These are phyloP conservation scores for Pseudoneurospora amorphoporcata DNA, from an alignment of 495 filamentous ascomycete species.

Conservation along the genomic window DNA sequence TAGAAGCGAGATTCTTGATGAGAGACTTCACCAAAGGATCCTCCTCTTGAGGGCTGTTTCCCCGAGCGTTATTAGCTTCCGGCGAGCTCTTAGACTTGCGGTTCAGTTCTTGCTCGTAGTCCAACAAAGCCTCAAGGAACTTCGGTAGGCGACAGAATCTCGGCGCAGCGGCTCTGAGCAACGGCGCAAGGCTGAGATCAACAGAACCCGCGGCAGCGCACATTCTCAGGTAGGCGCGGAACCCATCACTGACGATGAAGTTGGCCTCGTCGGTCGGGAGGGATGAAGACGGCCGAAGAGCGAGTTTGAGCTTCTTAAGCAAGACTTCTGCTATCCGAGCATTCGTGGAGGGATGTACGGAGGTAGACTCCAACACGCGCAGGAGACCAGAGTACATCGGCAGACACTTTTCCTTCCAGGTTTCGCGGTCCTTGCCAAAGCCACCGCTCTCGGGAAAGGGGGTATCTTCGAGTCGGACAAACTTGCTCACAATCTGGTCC, in stretches of 20 bases:
- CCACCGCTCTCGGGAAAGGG: slow-evolving; percentile 46
- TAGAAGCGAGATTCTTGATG: slow-evolving; percentile 58
- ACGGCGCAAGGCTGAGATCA: slow-evolving; percentile 44
- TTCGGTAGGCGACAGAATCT: slow-evolving; percentile 49
- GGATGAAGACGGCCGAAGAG: slow-evolving; percentile 43
- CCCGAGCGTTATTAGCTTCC: slow-evolving; percentile 16
- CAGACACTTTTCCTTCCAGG: slow-evolving; percentile 45
- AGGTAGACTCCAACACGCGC: slow-evolving; percentile 34
- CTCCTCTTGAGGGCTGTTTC: slow-evolving; percentile 32
- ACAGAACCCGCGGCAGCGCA: slow-evolving; percentile 35
- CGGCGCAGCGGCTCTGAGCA: slow-evolving; percentile 50
- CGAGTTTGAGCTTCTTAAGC: slow-evolving; percentile 46
- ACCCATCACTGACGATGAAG: slow-evolving; percentile 47
- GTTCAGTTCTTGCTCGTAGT: slow-evolving; percentile 44
- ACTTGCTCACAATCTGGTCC: slow-evolving; percentile 52
- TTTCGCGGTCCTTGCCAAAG: slow-evolving; percentile 39
- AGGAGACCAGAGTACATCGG: slow-evolving; percentile 46
- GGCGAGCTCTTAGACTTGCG: slow-evolving; percentile 22
- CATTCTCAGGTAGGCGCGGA: slow-evolving; percentile 44
- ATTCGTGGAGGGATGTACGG: slow-evolving; percentile 44
- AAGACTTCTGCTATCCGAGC: slow-evolving; percentile 44
- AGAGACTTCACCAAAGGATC: slow-evolving; percentile 51
- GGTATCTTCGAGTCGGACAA: slow-evolving; percentile 45
- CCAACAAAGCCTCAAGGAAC: slow-evolving; percentile 57
- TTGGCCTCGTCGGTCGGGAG: slow-evolving; percentile 45